These are phyloP conservation scores for Trypanosoma cruzi DNA, from an alignment of 208 protist genomes.

Conservation along the genomic window DNA sequence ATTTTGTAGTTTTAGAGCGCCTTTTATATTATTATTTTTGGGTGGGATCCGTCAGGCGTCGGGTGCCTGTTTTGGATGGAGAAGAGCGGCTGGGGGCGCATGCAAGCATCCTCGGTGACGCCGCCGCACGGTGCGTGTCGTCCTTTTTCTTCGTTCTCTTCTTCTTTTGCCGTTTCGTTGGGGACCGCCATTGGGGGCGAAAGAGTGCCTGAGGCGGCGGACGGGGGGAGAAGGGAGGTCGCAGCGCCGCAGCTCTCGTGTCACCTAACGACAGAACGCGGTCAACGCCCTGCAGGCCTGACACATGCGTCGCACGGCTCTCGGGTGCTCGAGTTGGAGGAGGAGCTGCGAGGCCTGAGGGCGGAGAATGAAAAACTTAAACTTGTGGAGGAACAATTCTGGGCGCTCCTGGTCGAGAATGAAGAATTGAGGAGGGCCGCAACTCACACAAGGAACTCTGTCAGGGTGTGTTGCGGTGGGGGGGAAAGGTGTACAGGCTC, in stretches of 20 bases:
- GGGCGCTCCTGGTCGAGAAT: constrained; percentile 20
- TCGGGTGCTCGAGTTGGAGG: background rate
- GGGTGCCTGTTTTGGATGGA: too few species aligned
- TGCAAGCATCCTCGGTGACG: background rate
- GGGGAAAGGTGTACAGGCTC: background rate
- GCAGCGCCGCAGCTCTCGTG: background rate
- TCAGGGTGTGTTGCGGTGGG: background rate
- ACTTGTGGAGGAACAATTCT: constrained; percentile 19
- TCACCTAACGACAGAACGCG: background rate
- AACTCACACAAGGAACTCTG: too few species aligned
- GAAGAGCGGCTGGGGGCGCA: background rate
- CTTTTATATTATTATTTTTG: background rate
- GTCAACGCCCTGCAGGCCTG: too few species aligned
- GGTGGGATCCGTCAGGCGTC: too few species aligned
- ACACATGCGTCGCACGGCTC: background rate
- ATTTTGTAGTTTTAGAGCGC: background rate
- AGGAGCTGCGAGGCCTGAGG: constrained; percentile 3
- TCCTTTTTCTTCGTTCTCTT: too few species aligned
- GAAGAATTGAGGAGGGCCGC: constrained; percentile 5
- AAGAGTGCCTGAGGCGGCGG: too few species aligned
- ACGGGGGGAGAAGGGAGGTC: background rate
- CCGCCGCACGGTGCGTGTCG: background rate
- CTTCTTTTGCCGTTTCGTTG: background rate
- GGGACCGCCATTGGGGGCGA: too few species aligned
- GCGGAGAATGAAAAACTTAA: constrained; percentile 16